These are phyloP conservation scores for Fusarium sp. DNA, from an alignment of 2,329 filamentous ascomycete species.

Conservation along the genomic window DNA sequence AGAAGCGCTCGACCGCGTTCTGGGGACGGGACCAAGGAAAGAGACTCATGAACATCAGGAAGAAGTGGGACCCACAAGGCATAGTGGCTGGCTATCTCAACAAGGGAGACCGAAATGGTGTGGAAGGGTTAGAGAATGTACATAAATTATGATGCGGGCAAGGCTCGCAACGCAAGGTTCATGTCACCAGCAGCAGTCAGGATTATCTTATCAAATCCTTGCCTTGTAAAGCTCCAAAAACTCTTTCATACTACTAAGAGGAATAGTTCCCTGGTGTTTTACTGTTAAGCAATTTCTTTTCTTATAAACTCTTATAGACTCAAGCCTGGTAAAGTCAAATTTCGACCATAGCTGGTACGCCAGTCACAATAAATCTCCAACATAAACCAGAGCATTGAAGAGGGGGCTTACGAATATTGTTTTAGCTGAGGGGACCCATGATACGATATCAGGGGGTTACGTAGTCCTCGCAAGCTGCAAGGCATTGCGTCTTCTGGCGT, in stretches of 20 bases:
- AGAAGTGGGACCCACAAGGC: neutral
- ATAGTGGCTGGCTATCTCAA: neutral
- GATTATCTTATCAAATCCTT: accelerated
- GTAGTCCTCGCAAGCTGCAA: too few relatives aligned
- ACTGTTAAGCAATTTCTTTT: too few relatives aligned
- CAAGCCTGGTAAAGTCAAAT: too few relatives aligned
- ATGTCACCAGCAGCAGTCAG: accelerated
- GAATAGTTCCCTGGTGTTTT: accelerated
- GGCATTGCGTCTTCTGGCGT: too few relatives aligned
- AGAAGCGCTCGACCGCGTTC: neutral
- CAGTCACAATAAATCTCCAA: too few relatives aligned
- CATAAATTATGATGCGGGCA: accelerated
- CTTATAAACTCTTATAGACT: too few relatives aligned
- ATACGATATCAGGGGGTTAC: too few relatives aligned
- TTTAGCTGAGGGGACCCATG: too few relatives aligned
- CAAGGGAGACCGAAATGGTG: neutral
- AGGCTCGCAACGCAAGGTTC: accelerated
- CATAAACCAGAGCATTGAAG: too few relatives aligned
- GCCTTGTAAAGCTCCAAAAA: neutral
- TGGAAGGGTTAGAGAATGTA: neutral
- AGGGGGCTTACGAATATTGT: too few relatives aligned
- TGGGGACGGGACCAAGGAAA: neutral
- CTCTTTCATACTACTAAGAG: accelerated
- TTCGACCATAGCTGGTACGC: too few relatives aligned
- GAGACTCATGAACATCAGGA: neutral